Evolutionary conservation across 1,284 basidiomycete species (phyloP).

Genomic region (Marasmius oreades): DNA sequence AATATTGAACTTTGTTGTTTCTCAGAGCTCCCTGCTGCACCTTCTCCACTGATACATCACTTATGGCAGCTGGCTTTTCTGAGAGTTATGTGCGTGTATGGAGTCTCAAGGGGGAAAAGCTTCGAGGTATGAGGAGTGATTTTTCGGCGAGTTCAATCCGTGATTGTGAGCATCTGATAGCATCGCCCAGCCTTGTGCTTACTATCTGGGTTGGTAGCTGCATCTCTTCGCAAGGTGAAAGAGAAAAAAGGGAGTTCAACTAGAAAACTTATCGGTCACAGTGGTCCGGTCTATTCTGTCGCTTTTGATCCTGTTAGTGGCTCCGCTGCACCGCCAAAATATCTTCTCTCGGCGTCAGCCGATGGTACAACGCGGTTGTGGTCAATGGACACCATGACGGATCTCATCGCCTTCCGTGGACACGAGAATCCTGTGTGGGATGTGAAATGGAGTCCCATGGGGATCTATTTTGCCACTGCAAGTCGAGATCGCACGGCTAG

Average conservation of each 20-base stretch:
- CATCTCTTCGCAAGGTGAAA: slow-evolving; percentile 60
- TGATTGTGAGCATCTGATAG: slow-evolving; percentile 50
- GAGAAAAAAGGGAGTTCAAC: slow-evolving; percentile 82
- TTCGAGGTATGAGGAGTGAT: slow-evolving; percentile 76
- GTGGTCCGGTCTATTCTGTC: slow-evolving; percentile 93
- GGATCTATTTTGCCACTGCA: slow-evolving; percentile 97
- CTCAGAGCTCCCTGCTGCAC: slow-evolving; percentile 79
- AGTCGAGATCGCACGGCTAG: slow-evolving; percentile 93
- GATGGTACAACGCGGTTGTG: slow-evolving; percentile 91
- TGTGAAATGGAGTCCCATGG: slow-evolving; percentile 96
- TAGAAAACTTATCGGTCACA: slow-evolving; percentile 94
- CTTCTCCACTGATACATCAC: slow-evolving; percentile 88
- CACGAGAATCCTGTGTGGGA: slow-evolving; percentile 99
- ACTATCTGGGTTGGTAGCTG: slow-evolving; percentile 36
- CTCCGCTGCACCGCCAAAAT: slow-evolving; percentile 80
- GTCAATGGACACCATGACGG: slow-evolving; percentile 94
- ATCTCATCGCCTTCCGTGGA: slow-evolving; percentile 91
- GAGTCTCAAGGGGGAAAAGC: slow-evolving; percentile 91
- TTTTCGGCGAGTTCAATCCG: slow-evolving; percentile 65
- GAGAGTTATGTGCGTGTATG: slow-evolving; percentile 96
- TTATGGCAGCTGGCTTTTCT: slow-evolving; percentile 96
- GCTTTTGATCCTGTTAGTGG: slow-evolving; percentile 92
- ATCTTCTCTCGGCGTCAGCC: slow-evolving; percentile 91
- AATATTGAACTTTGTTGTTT: slow-evolving; percentile 1
- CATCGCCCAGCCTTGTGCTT: slow-evolving; percentile 3